Base-by-base conservation (phyloP, 2,329 filamentous ascomycete genomes). In the Ceratocystis cacaofunesta region DNA sequence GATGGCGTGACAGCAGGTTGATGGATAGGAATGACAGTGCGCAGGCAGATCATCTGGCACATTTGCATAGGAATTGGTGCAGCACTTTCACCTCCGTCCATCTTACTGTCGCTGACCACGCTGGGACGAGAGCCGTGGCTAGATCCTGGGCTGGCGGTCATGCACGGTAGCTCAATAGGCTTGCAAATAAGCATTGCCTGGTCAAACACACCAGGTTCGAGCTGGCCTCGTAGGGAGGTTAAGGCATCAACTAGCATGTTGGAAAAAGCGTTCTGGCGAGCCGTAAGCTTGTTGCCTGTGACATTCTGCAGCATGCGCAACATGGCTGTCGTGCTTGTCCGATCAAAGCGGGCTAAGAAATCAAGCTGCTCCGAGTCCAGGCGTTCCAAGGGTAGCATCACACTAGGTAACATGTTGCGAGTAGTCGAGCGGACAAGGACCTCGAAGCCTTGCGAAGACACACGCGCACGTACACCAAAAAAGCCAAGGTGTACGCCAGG, bases 1-100 rank as follows among this genome's bases (percentile, higher is more conserved):
- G 78, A 78, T 1, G 79, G 75, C 25, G 79, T 79, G 1, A 76
- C 75, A 7, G 82, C 72, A 15, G 32, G 55, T 17, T 65, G 63
- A 69, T 87, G 82, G 32, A 88, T 82, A 1, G 82, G 82, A 19
- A 85, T 80, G 52, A 88, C 79, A 17, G 85, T 75, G 58, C 80
- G 80, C 71, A 88, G 82, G n/a, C 80, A 73, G 41, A 85, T 76
- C 69, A 85, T 73, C 57, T 67, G 1, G 72, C 65, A 67, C 19
- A 46, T 64, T 17, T 64, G 50, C 3, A 36, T 25, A 15, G 55
- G 55, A 22, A 28, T 17, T 6, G 52, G 12, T 15, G 62, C 8
- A 15, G 17, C 8, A 12, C 5, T 17, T 15, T n/a, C 25, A 1
- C 25, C 44, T 30, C 5, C 22, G 19, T 19, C 48, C 10, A 19